phyloP scores from a whole-genome alignment of 495 filamentous ascomycete genomes.

The Penicillium canescens region DNA sequence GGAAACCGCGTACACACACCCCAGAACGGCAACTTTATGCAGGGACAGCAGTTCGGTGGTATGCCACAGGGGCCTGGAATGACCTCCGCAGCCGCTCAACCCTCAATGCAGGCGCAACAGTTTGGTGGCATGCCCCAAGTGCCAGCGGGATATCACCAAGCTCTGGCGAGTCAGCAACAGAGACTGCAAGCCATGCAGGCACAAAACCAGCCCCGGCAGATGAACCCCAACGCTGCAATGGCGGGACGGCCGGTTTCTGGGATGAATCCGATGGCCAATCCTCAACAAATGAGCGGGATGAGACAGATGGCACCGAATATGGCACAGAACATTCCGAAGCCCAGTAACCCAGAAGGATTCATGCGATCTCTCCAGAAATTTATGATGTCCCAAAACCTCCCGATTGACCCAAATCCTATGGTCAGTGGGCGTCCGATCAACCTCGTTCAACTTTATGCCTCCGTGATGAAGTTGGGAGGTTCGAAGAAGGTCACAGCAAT shows the following conservation, averaged over 20 bases:
- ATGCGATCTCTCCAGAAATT: conserved; percentile 70
- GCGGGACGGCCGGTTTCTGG: conserved; percentile 38
- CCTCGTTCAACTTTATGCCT: conserved; percentile 71
- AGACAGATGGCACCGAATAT: conserved; percentile 66
- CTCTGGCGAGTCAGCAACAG: conserved; percentile 49
- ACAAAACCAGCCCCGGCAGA: conserved; percentile 62
- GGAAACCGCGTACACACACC: conserved; percentile 71
- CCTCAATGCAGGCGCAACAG: conserved; percentile 49
- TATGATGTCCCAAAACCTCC: conserved; percentile 67
- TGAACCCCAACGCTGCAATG: conserved; percentile 57
- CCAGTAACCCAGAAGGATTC: conserved; percentile 65
- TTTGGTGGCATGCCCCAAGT: conserved; percentile 43
- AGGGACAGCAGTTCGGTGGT: conserved; percentile 37
- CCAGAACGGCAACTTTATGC: conserved; percentile 65
- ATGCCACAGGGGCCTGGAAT: conserved; percentile 34
- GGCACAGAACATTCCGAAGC: conserved; percentile 66
- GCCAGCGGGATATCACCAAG: conserved; percentile 52
- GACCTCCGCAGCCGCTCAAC: conserved; percentile 30
- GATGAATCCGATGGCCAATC: conserved; percentile 48
- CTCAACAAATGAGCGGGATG: conserved; percentile 48
- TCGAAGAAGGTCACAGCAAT: conserved; percentile 68
- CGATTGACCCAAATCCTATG: conserved; percentile 67
- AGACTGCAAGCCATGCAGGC: conserved; percentile 58
- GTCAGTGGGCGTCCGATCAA: conserved; percentile 71
- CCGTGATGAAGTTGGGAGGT: conserved; percentile 75